phyloP scores from a whole-genome alignment of 106 monocot genomes.

The Allium sativum region DNA sequence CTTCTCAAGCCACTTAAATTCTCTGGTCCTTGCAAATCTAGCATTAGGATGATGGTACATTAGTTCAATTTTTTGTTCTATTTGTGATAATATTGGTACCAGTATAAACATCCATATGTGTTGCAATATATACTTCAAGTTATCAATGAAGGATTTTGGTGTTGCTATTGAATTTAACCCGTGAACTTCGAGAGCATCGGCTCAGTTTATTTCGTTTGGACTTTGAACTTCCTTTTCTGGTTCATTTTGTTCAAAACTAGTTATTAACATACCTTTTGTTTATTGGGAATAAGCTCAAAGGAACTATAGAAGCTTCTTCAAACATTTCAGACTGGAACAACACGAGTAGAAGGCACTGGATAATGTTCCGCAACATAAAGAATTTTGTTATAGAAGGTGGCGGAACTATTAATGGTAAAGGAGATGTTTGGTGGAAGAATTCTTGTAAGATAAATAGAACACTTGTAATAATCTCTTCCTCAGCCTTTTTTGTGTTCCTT shows the following conservation, averaged over 20 bases:
- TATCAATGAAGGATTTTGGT: too few relatives aligned
- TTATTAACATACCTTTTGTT: conserved; percentile 11
- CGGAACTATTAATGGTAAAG: conserved; percentile 12
- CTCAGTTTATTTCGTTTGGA: too few relatives aligned
- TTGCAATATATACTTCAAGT: conserved; percentile 19
- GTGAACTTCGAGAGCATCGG: too few relatives aligned
- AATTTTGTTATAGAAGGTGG: conserved; percentile 13
- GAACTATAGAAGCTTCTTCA: conserved; percentile 13
- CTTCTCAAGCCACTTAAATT: conserved; percentile 56
- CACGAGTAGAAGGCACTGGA: conserved; percentile 10
- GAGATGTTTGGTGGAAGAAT: conserved; percentile 18
- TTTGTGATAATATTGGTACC: neutral
- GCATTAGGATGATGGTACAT: conserved; percentile 42
- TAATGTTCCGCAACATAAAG: conserved; percentile 7
- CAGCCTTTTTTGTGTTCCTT: neutral
- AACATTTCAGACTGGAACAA: conserved; percentile 11
- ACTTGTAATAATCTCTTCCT: neutral
- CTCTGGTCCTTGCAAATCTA: conserved; percentile 65
- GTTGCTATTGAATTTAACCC: too few relatives aligned
- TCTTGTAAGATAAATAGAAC: conserved; percentile 21
- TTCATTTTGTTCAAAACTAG: too few relatives aligned
- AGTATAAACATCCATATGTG: conserved; percentile 28
- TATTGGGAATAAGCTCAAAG: conserved; percentile 7
- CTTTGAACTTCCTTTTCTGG: too few relatives aligned
- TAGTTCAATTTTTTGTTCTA: neutral